phyloP scores from a whole-genome alignment of 73 alveolate species.

The Paramecium sexaurelia region DNA sequence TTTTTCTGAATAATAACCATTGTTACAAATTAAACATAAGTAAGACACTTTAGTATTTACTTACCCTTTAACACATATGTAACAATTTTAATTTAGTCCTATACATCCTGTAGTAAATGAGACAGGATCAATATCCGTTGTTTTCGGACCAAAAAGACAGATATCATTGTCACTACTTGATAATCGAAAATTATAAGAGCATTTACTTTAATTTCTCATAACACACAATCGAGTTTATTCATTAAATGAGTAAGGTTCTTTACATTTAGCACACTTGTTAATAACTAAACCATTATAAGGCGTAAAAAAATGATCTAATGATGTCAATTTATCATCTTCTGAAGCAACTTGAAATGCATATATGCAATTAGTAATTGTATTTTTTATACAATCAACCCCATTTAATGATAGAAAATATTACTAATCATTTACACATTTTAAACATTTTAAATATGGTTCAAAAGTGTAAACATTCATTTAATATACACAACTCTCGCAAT shows the following conservation, averaged over 20 bases:
- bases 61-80: not conserved
- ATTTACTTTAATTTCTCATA: not conserved
- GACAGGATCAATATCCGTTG: not conserved
- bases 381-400: not conserved
- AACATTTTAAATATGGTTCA: not conserved
- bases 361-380: not conserved
- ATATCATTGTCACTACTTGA: not conserved
- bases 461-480: not conserved
- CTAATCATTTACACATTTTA: not conserved
- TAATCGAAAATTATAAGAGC: not conserved
- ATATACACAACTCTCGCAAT: not conserved
- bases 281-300: not conserved
- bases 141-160: not conserved
- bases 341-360: not conserved
- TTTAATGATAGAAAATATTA: not conserved
- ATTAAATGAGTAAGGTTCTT: not conserved
- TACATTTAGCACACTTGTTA: not conserved
- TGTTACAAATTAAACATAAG: not conserved
- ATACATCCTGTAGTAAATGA: not conserved
- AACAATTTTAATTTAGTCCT: not conserved
- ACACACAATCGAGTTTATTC: not conserved
- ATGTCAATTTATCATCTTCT: not conserved
- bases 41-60: not conserved
- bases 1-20: not conserved
- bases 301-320: not conserved